Base-by-base conservation (phyloP, 179 eudicot species). In the Vitellaria paradoxa region DNA sequence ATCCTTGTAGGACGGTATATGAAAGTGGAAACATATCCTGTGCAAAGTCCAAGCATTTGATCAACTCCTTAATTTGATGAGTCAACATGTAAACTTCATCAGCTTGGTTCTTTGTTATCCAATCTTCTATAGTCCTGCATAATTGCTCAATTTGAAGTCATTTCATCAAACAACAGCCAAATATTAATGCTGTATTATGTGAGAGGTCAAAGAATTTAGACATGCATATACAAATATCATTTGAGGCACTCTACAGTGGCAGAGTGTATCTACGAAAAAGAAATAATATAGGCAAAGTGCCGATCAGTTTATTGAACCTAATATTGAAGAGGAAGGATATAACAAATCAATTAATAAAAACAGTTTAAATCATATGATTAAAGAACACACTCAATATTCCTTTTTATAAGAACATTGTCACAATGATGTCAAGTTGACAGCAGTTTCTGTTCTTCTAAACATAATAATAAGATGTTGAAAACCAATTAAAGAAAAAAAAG, bases 51-150 rank as follows among this genome's bases (percentile, higher is more conserved):
- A 92, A 56, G 57, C 79, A 83, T 78, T 67, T 84, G 45, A 84
- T 78, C 73, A 92, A 82, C 77, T 88, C 92, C 55, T 46, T 61
- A 60, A 90, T 79, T 77, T 85, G 89, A 77, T 82, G 79, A 6
- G 80, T 74, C 79, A 86, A 80, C 97, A 94, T 94, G 84, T 78
- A 92, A n/a, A 91, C 85, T 82, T 94, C 97, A 71, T 92, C 93
- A 30, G 81, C 98, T 80, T 80, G 84, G 82, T 86, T 82, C 84
- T 94, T 88, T 11, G 77, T 46, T 70, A 80, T 87, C 93, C 92
- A 87, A 55, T 88, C 92, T 62, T 87, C 86, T 52, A 69, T 37
- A 76, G 49, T 45, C 77, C 98, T 92, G 89, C 77, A 84, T 47
- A 63, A 15, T 30, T 30, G 7, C 23, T 20, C 10, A 8, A 65